Base-by-base conservation (phyloP, 139 green algal species). In the Volvox africanus region DNA sequence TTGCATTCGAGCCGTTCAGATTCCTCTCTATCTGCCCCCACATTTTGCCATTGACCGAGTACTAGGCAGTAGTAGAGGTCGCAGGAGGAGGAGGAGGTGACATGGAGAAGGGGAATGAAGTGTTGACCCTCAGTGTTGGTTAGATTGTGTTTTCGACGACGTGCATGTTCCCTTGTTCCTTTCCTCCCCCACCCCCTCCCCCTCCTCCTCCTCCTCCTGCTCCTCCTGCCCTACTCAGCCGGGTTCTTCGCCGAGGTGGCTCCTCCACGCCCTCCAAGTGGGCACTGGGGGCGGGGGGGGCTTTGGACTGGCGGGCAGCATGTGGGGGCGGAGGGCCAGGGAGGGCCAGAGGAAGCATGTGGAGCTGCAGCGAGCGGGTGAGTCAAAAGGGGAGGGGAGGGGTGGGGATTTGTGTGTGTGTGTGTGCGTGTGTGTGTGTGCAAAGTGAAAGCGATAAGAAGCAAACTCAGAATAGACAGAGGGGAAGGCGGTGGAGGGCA, bases 321-420 rank as follows among this genome's bases (percentile, higher is more conserved):
- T 81, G 75, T 61, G 82, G 62, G 91, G 86, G 1, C 75, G 92
- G 76, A 65, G 86, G 16, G 26, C 87, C 11, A 5, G 18, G 19
- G 90, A 93, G 33, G 77, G 86, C 26, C n/a, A 88, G 37, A 61
- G 93, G 30, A 67, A 76, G 28, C 89, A 95, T 35, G 88, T 93
- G n/a, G 80, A 86, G 82, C 82, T 95, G 61, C 91, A 89, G 22
- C 61, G 89, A 24, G 87, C 90, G 71, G 89, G 92, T 92, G 69
- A 0, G 35, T 0, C 55, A 30, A 22, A 32, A 44, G 33, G 37
- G 50, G 55, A 32, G 55, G 55, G 55, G 14, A 50, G 28, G 80
- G 80, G 20, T 26, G 55, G 50, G 30, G 65, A 26, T 69, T 19
- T 17, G 62, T 17, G 62, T 69, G 17, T 69, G 17, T 26, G 62